Conservation (phyloP, 1,139 yeast species). For the Diutina ranongensis region DNA sequence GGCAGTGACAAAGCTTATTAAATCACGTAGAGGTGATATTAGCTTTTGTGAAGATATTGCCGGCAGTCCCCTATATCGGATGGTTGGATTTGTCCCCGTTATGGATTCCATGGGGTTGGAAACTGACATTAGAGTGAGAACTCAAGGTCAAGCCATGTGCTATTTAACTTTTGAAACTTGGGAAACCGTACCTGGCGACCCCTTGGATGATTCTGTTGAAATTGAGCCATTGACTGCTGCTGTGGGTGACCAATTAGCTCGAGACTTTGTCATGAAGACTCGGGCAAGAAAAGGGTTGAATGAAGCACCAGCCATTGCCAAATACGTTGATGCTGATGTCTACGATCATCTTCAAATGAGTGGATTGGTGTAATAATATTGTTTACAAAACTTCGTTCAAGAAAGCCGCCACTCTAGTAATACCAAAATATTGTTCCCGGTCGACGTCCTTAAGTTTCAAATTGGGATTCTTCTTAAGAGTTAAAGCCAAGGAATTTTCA, state of each 20-base stretch:
- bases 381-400: slow-evolving; percentile 8
- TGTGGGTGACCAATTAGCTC: slow-evolving; percentile 52
- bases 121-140: slow-evolving; percentile 66
- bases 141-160: slow-evolving; percentile 72
- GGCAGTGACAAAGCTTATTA: not conserved
- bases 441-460: slow-evolving; percentile 12
- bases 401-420: slow-evolving; percentile 9
- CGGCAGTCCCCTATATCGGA: slow-evolving; percentile 10
- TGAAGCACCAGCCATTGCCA: slow-evolving; percentile 68
- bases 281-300: slow-evolving; percentile 73
- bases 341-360: slow-evolving; percentile 40
- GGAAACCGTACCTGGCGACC: slow-evolving; percentile 86
- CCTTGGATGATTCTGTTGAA: slow-evolving; percentile 52
- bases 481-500: slow-evolving; percentile 15
- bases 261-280: slow-evolving; percentile 86
- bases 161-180: slow-evolving; percentile 57
- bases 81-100: slow-evolving; percentile 40
- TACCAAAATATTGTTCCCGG: slow-evolving; percentile 9
- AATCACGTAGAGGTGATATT: not conserved
- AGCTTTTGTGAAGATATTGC: slow-evolving; percentile 3
- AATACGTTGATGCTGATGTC: slow-evolving; percentile 56
- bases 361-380: slow-evolving; percentile 19
- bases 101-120: slow-evolving; percentile 87
- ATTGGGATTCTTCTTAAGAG: slow-evolving; percentile 7
- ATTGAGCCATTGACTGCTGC: slow-evolving; percentile 73